Evolutionary conservation across 306 rosid genomes (phyloP).

Genomic region (Senna siamea): DNA sequence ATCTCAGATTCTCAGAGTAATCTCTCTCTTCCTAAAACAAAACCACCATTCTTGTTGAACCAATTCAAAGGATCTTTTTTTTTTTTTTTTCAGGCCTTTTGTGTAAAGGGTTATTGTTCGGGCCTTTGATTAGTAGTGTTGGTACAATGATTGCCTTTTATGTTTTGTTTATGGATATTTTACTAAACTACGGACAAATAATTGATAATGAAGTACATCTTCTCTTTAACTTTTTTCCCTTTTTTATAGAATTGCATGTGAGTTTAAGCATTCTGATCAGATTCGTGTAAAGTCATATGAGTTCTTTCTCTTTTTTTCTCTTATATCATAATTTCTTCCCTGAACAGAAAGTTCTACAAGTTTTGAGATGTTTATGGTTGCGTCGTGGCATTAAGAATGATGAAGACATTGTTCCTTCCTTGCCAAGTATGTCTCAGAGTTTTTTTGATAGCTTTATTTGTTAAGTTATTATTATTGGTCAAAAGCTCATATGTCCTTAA

Average conservation of each 20-base stretch:
- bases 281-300: background rate
- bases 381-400: slow-evolving; percentile 34
- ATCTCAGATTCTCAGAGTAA: background rate
- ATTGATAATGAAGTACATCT: background rate
- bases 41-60: background rate
- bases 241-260: background rate
- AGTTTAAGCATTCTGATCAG: background rate
- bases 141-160: background rate
- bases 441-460: background rate
- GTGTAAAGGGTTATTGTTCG: background rate
- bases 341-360: background rate
- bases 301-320: background rate
- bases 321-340: background rate
- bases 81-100: background rate
- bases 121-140: background rate
- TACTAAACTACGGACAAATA: background rate
- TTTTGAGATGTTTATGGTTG: background rate
- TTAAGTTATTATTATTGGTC: background rate
- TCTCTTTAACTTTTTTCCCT: background rate
- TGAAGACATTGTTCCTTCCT: slow-evolving; percentile 45
- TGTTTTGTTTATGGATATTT: background rate
- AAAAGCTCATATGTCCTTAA: background rate
- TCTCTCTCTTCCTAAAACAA: too few species aligned
- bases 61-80: background rate
- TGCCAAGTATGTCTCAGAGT: slow-evolving; percentile 41